These are phyloP conservation scores for Erythrophleum ivorense DNA, from an alignment of 331 rosid species.

Conservation along the genomic window DNA sequence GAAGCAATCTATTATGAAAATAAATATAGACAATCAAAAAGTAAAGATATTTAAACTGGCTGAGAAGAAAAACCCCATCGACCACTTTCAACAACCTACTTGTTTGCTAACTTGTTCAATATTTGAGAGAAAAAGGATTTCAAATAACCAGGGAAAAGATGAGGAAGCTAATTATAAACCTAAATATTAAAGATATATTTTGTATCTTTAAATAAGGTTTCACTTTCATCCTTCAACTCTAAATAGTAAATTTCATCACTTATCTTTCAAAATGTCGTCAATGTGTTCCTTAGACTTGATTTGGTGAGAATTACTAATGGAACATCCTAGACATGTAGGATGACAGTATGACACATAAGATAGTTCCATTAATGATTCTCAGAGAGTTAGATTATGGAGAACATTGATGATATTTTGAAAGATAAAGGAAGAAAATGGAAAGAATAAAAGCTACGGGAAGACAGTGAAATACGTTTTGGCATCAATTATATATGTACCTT, in stretches of 20 bases:
- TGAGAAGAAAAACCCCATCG: background rate
- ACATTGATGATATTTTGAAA: background rate
- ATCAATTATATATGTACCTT: conserved; percentile 56
- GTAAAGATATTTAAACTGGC: conserved; percentile 7
- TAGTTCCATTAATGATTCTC: background rate
- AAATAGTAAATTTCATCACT: background rate
- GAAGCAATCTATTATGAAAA: conserved; percentile 25
- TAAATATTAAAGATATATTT: background rate
- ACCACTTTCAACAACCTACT: conserved; percentile 14
- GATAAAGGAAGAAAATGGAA: background rate
- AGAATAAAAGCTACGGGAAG: background rate
- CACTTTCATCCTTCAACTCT: background rate
- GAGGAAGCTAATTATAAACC: background rate
- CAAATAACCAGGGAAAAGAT: conserved; percentile 17
- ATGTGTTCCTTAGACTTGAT: background rate
- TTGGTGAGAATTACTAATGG: background rate
- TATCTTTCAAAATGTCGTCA: background rate
- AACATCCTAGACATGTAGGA: background rate
- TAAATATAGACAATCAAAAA: conserved; percentile 15
- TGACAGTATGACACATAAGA: background rate
- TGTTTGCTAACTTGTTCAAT: conserved; percentile 15
- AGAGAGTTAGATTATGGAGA: background rate
- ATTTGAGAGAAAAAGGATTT: background rate
- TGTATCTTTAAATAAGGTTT: background rate
- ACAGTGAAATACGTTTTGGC: background rate